These are phyloP conservation scores for Penicillium sp. DNA, from an alignment of 2,329 filamentous ascomycete species.

Conservation along the genomic window DNA sequence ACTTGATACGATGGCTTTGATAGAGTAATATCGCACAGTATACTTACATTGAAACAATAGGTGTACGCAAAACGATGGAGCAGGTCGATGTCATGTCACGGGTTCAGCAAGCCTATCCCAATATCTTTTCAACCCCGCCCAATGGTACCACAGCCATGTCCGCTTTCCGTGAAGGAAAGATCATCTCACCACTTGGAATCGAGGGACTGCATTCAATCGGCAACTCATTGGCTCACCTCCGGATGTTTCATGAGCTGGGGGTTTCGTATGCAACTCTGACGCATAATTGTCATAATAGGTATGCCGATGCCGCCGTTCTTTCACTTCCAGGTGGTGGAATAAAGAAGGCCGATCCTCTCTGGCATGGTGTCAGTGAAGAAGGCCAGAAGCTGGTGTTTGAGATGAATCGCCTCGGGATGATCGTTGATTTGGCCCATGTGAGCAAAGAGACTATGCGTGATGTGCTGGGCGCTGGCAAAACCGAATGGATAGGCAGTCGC, in stretches of 20 bases:
- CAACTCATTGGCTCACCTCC: constrained; percentile 67
- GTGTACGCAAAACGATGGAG: constrained; percentile 36
- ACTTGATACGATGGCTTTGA: constrained; percentile 24
- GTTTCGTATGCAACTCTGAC: constrained; percentile 86
- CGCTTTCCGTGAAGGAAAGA: constrained; percentile 59
- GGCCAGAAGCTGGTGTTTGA: constrained; percentile 72
- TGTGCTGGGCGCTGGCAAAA: constrained; percentile 63
- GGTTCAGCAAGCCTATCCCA: constrained; percentile 33
- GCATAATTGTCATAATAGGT: constrained; percentile 90
- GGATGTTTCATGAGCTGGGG: constrained; percentile 72
- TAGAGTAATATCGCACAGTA: not conserved
- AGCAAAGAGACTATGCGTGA: constrained; percentile 81
- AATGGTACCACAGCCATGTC: constrained; percentile 61
- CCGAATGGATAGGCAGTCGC: constrained; percentile 66
- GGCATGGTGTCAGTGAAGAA: constrained; percentile 67
- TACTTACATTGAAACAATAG: constrained; percentile 13
- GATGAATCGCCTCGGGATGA: constrained; percentile 93
- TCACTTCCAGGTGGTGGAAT: constrained; percentile 37
- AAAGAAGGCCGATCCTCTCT: constrained; percentile 39
- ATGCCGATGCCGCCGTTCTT: constrained; percentile 75
- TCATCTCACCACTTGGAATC: constrained; percentile 77
- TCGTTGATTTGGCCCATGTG: constrained; percentile 84
- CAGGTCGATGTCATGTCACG: constrained; percentile 40
- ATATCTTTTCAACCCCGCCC: constrained; percentile 55
- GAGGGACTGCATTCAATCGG: constrained; percentile 94